phyloP scores from a whole-genome alignment of 371 early-diverging fungal genomes.

The Lichtheimia ornata region DNA sequence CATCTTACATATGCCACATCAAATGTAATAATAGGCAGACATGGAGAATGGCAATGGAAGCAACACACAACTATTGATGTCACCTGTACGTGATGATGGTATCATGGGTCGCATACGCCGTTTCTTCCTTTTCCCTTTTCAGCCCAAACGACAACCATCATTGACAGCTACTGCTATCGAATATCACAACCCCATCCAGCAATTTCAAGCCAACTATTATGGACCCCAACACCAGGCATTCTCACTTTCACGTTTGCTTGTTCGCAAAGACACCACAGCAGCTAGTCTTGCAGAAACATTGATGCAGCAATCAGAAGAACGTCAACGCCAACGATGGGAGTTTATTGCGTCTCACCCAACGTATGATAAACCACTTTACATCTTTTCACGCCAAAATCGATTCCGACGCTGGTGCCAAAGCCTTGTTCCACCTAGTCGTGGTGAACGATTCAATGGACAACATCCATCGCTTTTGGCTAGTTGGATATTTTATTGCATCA shows the following conservation, averaged over 20 bases:
- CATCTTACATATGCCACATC: too few relatives aligned
- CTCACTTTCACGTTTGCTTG: too few relatives aligned
- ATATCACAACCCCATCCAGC: constrained; percentile 10
- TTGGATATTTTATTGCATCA: constrained; percentile 42
- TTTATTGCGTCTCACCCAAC: constrained; percentile 65
- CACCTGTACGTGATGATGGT: too few relatives aligned
- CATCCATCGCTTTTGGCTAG: constrained; percentile 39
- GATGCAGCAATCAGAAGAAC: constrained; percentile 38
- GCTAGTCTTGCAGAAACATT: constrained; percentile 26
- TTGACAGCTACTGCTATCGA: neutral
- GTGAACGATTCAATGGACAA: constrained; percentile 54
- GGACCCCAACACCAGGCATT: neutral
- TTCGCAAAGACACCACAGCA: neutral
- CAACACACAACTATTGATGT: too few relatives aligned
- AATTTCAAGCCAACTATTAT: constrained; percentile 17
- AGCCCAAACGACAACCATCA: too few relatives aligned
- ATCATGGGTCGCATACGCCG: too few relatives aligned
- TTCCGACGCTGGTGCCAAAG: constrained; percentile 60
- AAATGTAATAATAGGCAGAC: too few relatives aligned
- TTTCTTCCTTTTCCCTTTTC: too few relatives aligned
- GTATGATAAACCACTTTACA: constrained; percentile 60
- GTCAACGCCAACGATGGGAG: constrained; percentile 49
- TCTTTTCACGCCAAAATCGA: constrained; percentile 51
- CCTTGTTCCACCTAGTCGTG: constrained; percentile 55
- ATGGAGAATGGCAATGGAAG: too few relatives aligned